phyloP scores from a whole-genome alignment of 495 filamentous ascomycete genomes.

The Annulohypoxylon stygium region DNA sequence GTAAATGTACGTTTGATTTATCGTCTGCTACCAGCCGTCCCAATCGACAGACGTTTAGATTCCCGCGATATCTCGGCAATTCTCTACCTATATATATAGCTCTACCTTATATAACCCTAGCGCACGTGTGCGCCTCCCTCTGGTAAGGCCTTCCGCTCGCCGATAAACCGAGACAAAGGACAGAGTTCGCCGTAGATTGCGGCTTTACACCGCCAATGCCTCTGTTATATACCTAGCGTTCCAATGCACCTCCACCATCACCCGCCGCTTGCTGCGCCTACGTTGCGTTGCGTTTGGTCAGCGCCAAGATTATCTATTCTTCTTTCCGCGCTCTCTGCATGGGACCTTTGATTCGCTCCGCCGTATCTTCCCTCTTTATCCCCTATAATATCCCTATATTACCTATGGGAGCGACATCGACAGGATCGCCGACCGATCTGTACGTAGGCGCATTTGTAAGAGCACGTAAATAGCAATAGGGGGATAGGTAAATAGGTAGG shows the following conservation, averaged over 20 bases:
- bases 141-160: constrained; percentile 9
- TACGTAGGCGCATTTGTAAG: neutral
- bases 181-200: constrained; percentile 6
- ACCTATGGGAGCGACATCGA: neutral
- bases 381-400: neutral
- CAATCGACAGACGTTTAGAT: neutral
- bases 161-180: constrained; percentile 7
- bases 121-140: neutral
- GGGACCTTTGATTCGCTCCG: neutral
- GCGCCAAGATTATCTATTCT: constrained; percentile 1
- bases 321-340: constrained; percentile 7
- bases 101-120: constrained; percentile 1
- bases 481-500: neutral
- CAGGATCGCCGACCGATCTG: neutral
- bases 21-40: neutral
- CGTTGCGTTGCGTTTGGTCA: constrained; percentile 5
- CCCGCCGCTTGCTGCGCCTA: neutral
- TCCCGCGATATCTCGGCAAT: constrained; percentile 13
- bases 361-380: neutral
- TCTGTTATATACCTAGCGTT: neutral
- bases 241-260: neutral
- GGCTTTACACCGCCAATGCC: constrained; percentile 9
- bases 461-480: neutral
- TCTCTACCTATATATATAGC: constrained; percentile 1
- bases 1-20: constrained; percentile 14